Conservation (phyloP, 768 basidiomycete species). For the Tephrocybe sp. region DNA sequence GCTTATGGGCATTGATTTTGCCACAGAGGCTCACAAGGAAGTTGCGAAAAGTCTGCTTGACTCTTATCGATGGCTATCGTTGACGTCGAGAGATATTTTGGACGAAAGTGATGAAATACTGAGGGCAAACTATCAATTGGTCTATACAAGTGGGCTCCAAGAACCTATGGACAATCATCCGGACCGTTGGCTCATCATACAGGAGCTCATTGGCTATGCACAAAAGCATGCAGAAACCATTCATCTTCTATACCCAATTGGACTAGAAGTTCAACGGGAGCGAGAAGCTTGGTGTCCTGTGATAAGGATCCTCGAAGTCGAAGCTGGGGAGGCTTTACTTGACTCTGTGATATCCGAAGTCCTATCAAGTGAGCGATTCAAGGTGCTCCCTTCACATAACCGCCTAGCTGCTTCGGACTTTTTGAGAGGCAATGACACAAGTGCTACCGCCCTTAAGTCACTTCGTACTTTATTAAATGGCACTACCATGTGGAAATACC, state of each 20-base stretch:
- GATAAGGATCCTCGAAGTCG: constrained; percentile 19
- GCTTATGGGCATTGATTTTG: constrained; percentile 43
- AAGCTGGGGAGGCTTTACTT: constrained; percentile 18
- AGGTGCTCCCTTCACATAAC: constrained; percentile 15
- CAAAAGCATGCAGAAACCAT: constrained; percentile 16
- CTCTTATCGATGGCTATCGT: constrained; percentile 26
- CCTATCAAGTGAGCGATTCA: constrained; percentile 19
- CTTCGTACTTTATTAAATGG: neutral
- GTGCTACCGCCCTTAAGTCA: neutral
- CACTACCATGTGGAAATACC: constrained; percentile 28
- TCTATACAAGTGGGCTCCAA: constrained; percentile 44
- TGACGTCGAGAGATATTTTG: constrained; percentile 35
- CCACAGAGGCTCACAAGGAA: neutral
- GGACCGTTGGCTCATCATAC: constrained; percentile 40
- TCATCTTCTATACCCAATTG: constrained; percentile 14
- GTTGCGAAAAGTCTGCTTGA: constrained; percentile 22
- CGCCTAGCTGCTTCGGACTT: constrained; percentile 20
- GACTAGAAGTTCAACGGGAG: constrained; percentile 17
- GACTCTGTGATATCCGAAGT: constrained; percentile 18
- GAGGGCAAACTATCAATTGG: constrained; percentile 44
- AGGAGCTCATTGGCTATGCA: constrained; percentile 36
- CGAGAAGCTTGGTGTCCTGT: constrained; percentile 5
- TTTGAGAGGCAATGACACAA: constrained; percentile 16
- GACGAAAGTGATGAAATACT: constrained; percentile 52
- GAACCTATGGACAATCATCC: constrained; percentile 38